Evolutionary conservation across 805 yeast species (phyloP).

Genomic region (Saitoella complicata): DNA sequence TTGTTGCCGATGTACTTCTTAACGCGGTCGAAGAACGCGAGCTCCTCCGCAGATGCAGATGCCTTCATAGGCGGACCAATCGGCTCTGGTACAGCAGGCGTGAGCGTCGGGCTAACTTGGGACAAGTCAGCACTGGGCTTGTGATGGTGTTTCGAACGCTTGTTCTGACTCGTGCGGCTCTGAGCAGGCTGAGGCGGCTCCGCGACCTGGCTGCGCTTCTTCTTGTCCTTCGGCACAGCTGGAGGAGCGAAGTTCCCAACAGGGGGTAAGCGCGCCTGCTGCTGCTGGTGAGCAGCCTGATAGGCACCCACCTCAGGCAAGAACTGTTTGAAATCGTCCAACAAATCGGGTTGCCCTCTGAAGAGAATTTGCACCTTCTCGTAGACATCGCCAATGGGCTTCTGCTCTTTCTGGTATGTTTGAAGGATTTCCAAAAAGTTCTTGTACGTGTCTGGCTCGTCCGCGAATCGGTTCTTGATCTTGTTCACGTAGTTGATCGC

Average conservation of each 20-base stretch:
- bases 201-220: conserved; percentile 11
- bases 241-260: conserved; percentile 73
- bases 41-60: conserved; percentile 60
- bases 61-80: conserved; percentile 20
- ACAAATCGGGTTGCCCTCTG: conserved; percentile 82
- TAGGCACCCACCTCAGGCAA: conserved; percentile 46
- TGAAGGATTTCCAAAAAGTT: conserved; percentile 87
- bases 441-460: conserved; percentile 91
- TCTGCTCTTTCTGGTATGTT: conserved; percentile 90
- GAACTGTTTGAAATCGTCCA: conserved; percentile 89
- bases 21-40: conserved; percentile 79
- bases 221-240: conserved; percentile 18
- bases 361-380: conserved; percentile 80
- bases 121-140: conserved; percentile 23
- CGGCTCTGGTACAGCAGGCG: background rate
- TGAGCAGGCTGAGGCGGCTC: conserved; percentile 13
- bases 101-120: background rate
- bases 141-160: conserved; percentile 64
- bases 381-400: conserved; percentile 89
- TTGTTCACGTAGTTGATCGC: conserved; percentile 93
- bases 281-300: conserved; percentile 27
- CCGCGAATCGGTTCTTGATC: conserved; percentile 82
- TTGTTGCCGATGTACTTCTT: conserved; percentile 78
- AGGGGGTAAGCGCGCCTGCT: conserved; percentile 43
- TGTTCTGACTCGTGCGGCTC: conserved; percentile 64